Conservation (phyloP, 306 rosid species). For the Urtica urens region DNA sequence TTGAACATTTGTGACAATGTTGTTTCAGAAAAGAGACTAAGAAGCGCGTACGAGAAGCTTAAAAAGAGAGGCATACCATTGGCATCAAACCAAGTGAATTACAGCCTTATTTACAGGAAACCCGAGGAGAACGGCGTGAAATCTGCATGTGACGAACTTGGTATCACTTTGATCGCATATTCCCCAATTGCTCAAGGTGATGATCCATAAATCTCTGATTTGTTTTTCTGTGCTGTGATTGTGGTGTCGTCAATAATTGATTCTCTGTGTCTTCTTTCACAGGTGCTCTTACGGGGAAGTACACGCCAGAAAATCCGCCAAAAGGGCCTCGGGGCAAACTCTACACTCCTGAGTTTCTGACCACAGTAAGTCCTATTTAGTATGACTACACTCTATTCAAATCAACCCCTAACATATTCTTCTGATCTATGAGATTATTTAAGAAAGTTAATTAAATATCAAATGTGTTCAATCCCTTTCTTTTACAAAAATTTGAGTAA, state of each 20-base stretch:
- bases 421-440: too few relatives aligned
- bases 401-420: conserved; percentile 14
- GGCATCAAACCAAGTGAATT: conserved; percentile 92
- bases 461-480: too few relatives aligned
- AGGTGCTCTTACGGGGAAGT: conserved; percentile 87
- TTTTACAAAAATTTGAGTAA: too few relatives aligned
- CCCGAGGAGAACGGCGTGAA: conserved; percentile 87
- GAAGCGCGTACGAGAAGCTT: conserved; percentile 54
- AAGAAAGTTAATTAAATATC: too few relatives aligned
- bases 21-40: conserved; percentile 55
- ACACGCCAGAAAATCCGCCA: conserved; percentile 68
- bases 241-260: too few relatives aligned
- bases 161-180: conserved; percentile 80
- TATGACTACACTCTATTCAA: too few relatives aligned
- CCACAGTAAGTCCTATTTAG: conserved; percentile 28
- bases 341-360: conserved; percentile 63
- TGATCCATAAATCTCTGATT: too few relatives aligned
- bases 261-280: conserved; percentile 8
- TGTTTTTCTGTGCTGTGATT: too few relatives aligned
- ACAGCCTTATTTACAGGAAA: conserved; percentile 75
- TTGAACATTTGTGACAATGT: too few relatives aligned
- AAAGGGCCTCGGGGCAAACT: conserved; percentile 68
- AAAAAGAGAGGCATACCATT: conserved; percentile 78
- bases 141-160: conserved; percentile 82
- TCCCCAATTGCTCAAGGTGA: conserved; percentile 94